These are phyloP conservation scores for Acidomyces sp. DNA, from an alignment of 495 filamentous ascomycete genomes.

Conservation along the genomic window DNA sequence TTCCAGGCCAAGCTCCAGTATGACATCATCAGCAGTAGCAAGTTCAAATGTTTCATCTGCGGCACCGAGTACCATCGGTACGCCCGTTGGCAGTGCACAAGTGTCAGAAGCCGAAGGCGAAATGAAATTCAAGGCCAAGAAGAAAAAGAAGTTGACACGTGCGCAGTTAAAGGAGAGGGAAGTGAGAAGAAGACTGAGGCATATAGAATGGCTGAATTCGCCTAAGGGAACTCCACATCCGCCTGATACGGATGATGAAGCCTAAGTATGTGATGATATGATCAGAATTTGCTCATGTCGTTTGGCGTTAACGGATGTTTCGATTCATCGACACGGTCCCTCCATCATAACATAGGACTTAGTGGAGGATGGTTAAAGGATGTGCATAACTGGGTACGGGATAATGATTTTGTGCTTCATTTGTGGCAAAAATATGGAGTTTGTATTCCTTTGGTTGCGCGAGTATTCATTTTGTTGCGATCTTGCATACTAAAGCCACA, in stretches of 20 bases:
- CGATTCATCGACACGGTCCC: no score
- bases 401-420: no score
- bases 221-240: slow-evolving; percentile 37
- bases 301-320: no score
- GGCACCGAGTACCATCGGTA: slow-evolving; percentile 43
- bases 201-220: slow-evolving; percentile 86
- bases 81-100: slow-evolving; percentile 40
- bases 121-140: slow-evolving; percentile 86
- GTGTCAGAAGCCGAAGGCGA: slow-evolving; percentile 76
- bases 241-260: slow-evolving; percentile 33
- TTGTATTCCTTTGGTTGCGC: no score
- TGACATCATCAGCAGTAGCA: slow-evolving; percentile 35
- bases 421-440: no score
- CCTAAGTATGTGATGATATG: no score
- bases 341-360: no score
- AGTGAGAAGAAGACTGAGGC: slow-evolving; percentile 70
- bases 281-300: no score
- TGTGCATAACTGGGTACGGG: no score
- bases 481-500: no score
- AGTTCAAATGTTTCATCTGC: slow-evolving; percentile 40
- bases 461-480: no score
- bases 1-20: slow-evolving; percentile 45
- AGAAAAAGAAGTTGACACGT: slow-evolving; percentile 98
- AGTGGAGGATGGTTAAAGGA: no score
- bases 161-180: slow-evolving; percentile 90